These are phyloP conservation scores for Coemansia sp. DNA, from an alignment of 192 early-diverging fungal species.

Conservation along the genomic window DNA sequence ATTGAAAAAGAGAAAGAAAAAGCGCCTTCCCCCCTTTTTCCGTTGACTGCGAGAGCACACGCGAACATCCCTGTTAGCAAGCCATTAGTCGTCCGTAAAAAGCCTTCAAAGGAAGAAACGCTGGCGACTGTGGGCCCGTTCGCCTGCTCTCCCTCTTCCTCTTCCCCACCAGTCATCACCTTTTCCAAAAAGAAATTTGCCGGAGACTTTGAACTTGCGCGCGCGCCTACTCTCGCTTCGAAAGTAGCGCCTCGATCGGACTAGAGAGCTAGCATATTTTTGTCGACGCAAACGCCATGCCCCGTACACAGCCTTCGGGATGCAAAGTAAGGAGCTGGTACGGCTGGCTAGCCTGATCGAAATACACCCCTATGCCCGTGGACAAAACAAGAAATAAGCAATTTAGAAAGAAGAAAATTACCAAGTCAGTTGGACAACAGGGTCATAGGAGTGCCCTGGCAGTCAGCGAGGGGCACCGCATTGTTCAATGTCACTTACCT, in stretches of 20 bases:
- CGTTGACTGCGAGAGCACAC: background rate
- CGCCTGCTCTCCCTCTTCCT: background rate
- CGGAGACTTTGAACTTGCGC: background rate
- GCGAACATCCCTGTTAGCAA: background rate
- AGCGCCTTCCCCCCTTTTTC: too few species aligned
- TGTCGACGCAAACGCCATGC: slow-evolving; percentile 35
- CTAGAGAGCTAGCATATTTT: slow-evolving; percentile 13
- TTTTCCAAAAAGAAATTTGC: background rate
- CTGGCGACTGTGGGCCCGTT: background rate
- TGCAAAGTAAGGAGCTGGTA: slow-evolving; percentile 36
- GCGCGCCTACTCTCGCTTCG: too few species aligned
- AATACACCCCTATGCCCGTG: slow-evolving; percentile 40
- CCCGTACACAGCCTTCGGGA: slow-evolving; percentile 12
- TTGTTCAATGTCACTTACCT: slow-evolving; percentile 34
- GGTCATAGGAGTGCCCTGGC: background rate
- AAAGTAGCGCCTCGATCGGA: too few species aligned
- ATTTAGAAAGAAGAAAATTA: background rate
- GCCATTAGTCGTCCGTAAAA: background rate
- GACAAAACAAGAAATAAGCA: background rate
- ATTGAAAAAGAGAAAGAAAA: background rate
- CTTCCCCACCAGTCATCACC: too few species aligned
- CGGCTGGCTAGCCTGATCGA: slow-evolving; percentile 31
- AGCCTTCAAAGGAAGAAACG: slow-evolving; percentile 2
- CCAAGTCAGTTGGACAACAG: background rate
- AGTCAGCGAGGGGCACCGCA: background rate